Conservation (phyloP, 2,329 filamentous ascomycete genomes). For the Fonsecaea multimorphosa region DNA sequence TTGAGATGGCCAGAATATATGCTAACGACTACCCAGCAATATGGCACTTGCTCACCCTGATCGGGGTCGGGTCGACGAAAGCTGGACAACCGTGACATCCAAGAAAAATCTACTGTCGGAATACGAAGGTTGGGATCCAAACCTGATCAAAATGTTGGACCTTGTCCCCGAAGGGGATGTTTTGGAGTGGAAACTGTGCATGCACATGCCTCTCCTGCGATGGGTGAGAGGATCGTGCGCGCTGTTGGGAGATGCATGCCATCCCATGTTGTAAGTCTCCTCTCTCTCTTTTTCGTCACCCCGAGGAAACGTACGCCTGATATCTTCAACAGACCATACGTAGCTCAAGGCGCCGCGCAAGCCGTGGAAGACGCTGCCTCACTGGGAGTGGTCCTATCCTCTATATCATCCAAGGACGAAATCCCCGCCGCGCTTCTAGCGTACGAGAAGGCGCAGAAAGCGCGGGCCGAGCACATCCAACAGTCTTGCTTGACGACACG, state of each 20-base stretch:
- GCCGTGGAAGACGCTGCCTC: conserved; percentile 53
- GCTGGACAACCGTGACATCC: conserved; percentile 67
- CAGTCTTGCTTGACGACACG: conserved; percentile 49
- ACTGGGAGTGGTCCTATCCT: conserved; percentile 42
- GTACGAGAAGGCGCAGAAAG: conserved; percentile 56
- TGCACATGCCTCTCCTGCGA: conserved; percentile 66
- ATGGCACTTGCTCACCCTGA: conserved; percentile 68
- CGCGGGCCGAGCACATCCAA: conserved; percentile 47
- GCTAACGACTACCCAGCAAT: conserved; percentile 49
- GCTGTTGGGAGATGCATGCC: conserved; percentile 52
- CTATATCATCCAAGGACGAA: conserved; percentile 46
- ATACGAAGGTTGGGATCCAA: conserved; percentile 66
- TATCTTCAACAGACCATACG: conserved; percentile 44
- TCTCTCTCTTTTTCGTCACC: not conserved
- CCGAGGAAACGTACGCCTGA: not conserved
- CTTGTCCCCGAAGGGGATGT: conserved; percentile 68
- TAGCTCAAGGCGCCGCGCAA: conserved; percentile 54
- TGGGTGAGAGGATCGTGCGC: conserved; percentile 58
- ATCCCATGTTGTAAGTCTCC: conserved; percentile 48
- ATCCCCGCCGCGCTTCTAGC: conserved; percentile 46
- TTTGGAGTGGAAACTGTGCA: conserved; percentile 69
- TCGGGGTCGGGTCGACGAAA: conserved; percentile 64
- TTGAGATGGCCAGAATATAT: not conserved
- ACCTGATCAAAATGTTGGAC: conserved; percentile 64
- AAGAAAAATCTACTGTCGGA: conserved; percentile 66